Evolutionary conservation across 805 yeast genomes (phyloP).

Genomic region (Ogataea henricii): DNA sequence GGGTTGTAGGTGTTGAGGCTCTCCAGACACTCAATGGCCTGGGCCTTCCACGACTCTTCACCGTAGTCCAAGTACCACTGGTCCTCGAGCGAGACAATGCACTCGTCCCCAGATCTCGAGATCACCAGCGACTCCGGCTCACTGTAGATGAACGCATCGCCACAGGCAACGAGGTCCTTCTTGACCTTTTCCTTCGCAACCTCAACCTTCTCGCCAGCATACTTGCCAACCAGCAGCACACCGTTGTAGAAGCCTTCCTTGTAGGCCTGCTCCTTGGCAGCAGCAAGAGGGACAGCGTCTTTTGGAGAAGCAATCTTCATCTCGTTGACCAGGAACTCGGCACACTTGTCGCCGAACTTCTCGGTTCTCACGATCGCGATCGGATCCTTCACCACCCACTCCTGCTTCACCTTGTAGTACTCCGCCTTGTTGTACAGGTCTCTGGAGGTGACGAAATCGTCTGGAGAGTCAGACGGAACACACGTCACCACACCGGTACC

Average conservation of each 20-base stretch:
- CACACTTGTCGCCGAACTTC: slow-evolving; percentile 85
- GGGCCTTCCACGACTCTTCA: slow-evolving; percentile 84
- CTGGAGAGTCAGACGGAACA: slow-evolving; percentile 99
- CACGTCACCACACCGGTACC: slow-evolving; percentile 99
- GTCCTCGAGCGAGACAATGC: slow-evolving; percentile 95
- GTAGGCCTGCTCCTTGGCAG: slow-evolving; percentile 92
- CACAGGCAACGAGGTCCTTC: slow-evolving; percentile 73
- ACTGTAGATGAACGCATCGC: slow-evolving; percentile 84
- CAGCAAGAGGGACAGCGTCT: slow-evolving; percentile 80
- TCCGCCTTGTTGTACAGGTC: slow-evolving; percentile 90
- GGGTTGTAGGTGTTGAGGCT: slow-evolving; percentile 75
- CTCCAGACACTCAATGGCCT: slow-evolving; percentile 76
- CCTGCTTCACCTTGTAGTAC: slow-evolving; percentile 78
- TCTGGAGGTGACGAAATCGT: slow-evolving; percentile 84
- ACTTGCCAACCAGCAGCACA: slow-evolving; percentile 74
- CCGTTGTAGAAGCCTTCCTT: slow-evolving; percentile 97
- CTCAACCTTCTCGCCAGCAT: slow-evolving; percentile 88
- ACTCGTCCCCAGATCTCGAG: slow-evolving; percentile 95
- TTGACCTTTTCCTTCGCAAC: slow-evolving; percentile 85
- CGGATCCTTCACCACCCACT: slow-evolving; percentile 80
- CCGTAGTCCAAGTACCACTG: slow-evolving; percentile 99
- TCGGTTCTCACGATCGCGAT: slow-evolving; percentile 77
- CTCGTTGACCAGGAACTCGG: slow-evolving; percentile 79
- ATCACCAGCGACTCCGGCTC: slow-evolving; percentile 92
- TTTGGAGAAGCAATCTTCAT: slow-evolving; percentile 94